Evolutionary conservation across 257 asterid species (phyloP).

Genomic region (Paraleonurus japonicus): DNA sequence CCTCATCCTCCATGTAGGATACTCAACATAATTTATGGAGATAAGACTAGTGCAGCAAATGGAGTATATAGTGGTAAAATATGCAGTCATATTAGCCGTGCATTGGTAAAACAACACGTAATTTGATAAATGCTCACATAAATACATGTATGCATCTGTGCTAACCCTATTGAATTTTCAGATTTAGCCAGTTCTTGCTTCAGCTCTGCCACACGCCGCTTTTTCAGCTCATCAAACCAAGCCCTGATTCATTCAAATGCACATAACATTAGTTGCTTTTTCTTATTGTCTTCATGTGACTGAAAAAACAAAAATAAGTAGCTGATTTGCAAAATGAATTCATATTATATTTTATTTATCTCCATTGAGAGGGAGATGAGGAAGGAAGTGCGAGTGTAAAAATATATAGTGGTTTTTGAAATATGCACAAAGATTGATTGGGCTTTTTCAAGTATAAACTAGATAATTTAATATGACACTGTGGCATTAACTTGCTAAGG

Average conservation of each 20-base stretch:
- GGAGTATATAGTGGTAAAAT: background rate
- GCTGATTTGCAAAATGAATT: background rate
- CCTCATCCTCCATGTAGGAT: background rate
- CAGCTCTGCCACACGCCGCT: constrained; percentile 75
- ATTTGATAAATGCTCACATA: constrained; percentile 22
- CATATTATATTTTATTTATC: background rate
- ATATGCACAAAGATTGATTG: background rate
- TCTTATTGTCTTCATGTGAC: background rate
- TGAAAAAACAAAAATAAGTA: background rate
- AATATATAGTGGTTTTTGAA: background rate
- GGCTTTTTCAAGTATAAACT: background rate
- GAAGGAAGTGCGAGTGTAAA: too few species aligned
- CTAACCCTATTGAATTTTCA: constrained; percentile 84
- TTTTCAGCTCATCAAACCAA: constrained; percentile 85
- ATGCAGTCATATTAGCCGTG: background rate
- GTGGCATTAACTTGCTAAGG: background rate
- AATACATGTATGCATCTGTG: constrained; percentile 25
- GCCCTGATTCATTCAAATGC: constrained; percentile 42
- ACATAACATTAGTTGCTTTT: background rate
- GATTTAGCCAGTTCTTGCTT: constrained; percentile 69
- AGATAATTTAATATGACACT: constrained; percentile 1
- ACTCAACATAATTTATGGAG: background rate
- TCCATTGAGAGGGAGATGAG: too few species aligned
- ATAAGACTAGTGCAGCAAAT: background rate
- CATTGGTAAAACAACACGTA: background rate